Evolutionary conservation across 2,329 filamentous ascomycete genomes (phyloP).

Genomic region (Fusarium tuaranense): DNA sequence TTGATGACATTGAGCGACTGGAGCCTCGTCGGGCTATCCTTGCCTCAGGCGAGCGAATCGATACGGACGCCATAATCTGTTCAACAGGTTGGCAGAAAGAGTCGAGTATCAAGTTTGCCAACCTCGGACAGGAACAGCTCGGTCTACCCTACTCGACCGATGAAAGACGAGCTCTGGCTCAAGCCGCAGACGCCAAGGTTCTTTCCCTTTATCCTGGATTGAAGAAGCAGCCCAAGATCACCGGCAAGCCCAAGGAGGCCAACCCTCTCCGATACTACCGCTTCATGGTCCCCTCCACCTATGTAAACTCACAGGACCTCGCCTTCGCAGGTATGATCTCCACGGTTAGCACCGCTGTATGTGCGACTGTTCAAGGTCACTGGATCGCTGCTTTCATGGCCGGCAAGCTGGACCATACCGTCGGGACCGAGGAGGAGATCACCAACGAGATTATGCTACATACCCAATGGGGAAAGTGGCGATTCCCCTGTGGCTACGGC

Average conservation of each 20-base stretch:
- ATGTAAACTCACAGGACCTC: background rate
- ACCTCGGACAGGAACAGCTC: background rate
- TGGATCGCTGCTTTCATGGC: background rate
- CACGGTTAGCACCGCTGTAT: background rate
- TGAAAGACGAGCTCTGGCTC: background rate
- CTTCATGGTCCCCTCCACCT: background rate
- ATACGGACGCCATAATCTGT: conserved; percentile 61
- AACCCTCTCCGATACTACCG: background rate
- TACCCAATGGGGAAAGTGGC: conserved; percentile 75
- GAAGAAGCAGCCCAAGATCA: background rate
- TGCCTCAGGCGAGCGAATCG: conserved; percentile 53
- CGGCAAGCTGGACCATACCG: background rate
- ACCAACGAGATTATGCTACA: conserved; percentile 71
- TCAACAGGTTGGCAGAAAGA: conserved; percentile 65
- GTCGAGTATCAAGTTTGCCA: conserved; percentile 56
- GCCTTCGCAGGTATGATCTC: background rate
- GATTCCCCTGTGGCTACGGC: conserved; percentile 76
- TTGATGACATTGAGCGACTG: conserved; percentile 59
- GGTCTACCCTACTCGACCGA: background rate
- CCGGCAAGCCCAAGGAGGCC: background rate
- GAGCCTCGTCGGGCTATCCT: conserved; percentile 55
- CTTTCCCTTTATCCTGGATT: background rate
- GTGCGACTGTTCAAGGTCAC: background rate
- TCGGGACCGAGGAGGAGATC: conserved; percentile 51
- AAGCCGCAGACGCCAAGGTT: background rate